Conservation (phyloP, 2,329 filamentous ascomycete genomes). For the Fusarium sp. region DNA sequence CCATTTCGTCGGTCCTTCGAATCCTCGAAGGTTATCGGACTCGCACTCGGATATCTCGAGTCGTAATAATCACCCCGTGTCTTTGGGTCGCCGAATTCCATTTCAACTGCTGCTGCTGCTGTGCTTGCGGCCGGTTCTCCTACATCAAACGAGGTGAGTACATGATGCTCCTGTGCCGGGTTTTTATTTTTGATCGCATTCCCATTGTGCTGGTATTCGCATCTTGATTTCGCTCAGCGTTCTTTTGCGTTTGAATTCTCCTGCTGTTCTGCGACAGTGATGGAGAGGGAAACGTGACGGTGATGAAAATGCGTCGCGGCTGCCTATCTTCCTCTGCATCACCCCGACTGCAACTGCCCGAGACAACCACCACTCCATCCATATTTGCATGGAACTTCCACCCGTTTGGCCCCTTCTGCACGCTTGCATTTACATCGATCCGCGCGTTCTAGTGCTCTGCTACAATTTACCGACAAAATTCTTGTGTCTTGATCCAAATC, state of each 20-base stretch:
- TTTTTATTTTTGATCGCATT: conserved; percentile 12
- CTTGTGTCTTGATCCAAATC: conserved; percentile 25
- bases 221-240: background rate
- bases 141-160: conserved; percentile 37
- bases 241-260: background rate
- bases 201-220: background rate
- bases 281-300: conserved; percentile 5
- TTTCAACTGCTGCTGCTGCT: conserved; percentile 31
- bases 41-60: conserved; percentile 26
- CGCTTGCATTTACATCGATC: conserved; percentile 7
- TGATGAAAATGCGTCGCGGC: conserved; percentile 20
- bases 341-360: conserved; percentile 7
- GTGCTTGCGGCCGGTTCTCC: conserved; percentile 27
- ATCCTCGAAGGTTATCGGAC: conserved; percentile 36
- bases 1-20: conserved; percentile 32
- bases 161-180: conserved; percentile 22
- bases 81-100: conserved; percentile 15
- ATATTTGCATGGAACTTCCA: conserved; percentile 8
- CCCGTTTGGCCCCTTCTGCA: conserved; percentile 4
- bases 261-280: conserved; percentile 12
- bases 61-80: conserved; percentile 17
- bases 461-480: conserved; percentile 17
- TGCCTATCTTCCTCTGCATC: conserved; percentile 29
- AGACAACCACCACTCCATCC: conserved; percentile 11
- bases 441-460: conserved; percentile 14